Conservation (phyloP, 2,329 filamentous ascomycete species). For the Clonostachys sp. region DNA sequence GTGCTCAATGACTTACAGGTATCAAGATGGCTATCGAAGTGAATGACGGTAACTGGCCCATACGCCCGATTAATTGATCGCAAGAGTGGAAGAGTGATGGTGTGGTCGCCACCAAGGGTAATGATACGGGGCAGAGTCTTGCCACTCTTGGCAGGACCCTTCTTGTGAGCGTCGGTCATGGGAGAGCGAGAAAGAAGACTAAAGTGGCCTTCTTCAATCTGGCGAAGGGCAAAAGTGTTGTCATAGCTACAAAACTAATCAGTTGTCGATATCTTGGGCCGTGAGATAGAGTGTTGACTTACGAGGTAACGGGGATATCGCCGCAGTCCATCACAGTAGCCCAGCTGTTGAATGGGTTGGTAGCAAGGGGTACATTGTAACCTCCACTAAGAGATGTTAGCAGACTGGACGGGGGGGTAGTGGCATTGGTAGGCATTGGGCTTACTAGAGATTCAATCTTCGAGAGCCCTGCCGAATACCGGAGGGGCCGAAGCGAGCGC, state of each 20-base stretch:
- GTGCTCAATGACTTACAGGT: constrained; percentile 45
- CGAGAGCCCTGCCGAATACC: constrained; percentile 84
- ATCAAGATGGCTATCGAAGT: constrained; percentile 62
- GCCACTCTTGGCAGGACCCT: constrained; percentile 65
- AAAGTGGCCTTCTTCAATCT: constrained; percentile 84
- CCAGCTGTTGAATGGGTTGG: constrained; percentile 79
- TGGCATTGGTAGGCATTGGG: constrained; percentile 10
- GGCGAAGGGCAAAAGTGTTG: constrained; percentile 74
- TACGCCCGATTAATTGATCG: constrained; percentile 57
- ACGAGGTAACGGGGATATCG: constrained; percentile 82
- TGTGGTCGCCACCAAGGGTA: constrained; percentile 65
- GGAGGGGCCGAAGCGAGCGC: constrained; percentile 78
- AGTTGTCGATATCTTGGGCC: not conserved
- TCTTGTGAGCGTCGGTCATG: constrained; percentile 60
- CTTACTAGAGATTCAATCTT: constrained; percentile 81
- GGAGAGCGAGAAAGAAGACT: constrained; percentile 67
- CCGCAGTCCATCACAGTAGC: constrained; percentile 78
- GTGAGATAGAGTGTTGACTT: constrained; percentile 22
- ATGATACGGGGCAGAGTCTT: constrained; percentile 78
- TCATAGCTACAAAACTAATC: constrained; percentile 58
- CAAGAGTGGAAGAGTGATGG: constrained; percentile 55
- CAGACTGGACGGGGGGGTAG: no score
- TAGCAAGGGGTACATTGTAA: constrained; percentile 77
- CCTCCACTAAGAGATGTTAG: constrained; percentile 57
- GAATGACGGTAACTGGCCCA: constrained; percentile 56